Percentiles rank a stretch among this genome's conserved stretches.
Evolutionary conservation across 495 filamentous ascomycete species (phyloP).

Genomic region (Penicillium manginii): DNA sequence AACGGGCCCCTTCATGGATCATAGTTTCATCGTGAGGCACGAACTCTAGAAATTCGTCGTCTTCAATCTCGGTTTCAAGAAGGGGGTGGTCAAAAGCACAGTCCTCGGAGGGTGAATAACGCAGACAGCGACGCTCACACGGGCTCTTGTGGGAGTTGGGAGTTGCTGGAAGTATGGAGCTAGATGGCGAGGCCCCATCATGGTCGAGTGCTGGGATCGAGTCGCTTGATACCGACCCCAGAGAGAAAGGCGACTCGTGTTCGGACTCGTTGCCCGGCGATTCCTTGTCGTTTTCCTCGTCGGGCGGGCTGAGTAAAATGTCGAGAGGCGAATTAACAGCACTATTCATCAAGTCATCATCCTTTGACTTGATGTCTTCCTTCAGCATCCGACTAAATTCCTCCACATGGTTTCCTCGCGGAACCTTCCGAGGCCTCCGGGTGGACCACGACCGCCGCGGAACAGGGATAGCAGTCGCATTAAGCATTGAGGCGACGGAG

Average conservation of each 20-base stretch:
- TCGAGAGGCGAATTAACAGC: constrained; percentile 42
- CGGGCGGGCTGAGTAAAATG: constrained; percentile 51
- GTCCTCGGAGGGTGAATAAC: constrained; percentile 53
- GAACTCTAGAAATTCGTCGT: constrained; percentile 32
- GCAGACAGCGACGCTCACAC: constrained; percentile 44
- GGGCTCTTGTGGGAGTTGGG: constrained; percentile 42
- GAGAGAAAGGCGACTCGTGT: constrained; percentile 44
- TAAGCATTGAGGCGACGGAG: constrained; percentile 46
- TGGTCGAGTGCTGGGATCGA: constrained; percentile 65
- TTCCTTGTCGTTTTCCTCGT: constrained; percentile 42
- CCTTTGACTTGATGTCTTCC: constrained; percentile 41
- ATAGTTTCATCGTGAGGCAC: constrained; percentile 23
- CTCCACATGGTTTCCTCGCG: constrained; percentile 48
- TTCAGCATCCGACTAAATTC: constrained; percentile 50
- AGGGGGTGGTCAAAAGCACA: constrained; percentile 62
- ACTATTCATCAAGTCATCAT: constrained; percentile 36
- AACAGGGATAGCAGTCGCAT: constrained; percentile 50
- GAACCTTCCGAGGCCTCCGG: constrained; percentile 39
- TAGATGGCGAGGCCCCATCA: constrained; percentile 53
- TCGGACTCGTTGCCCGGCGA: constrained; percentile 42
- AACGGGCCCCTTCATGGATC: constrained; percentile 13
- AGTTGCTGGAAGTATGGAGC: constrained; percentile 40
- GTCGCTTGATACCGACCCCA: constrained; percentile 59
- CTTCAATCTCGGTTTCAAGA: constrained; percentile 41
- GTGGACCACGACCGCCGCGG: constrained; percentile 39